Evolutionary conservation across 2,329 filamentous ascomycete species (phyloP), one percentile per base, ranked within the genome.

Genomic region (Colletotrichum sansevieriae): DNA sequence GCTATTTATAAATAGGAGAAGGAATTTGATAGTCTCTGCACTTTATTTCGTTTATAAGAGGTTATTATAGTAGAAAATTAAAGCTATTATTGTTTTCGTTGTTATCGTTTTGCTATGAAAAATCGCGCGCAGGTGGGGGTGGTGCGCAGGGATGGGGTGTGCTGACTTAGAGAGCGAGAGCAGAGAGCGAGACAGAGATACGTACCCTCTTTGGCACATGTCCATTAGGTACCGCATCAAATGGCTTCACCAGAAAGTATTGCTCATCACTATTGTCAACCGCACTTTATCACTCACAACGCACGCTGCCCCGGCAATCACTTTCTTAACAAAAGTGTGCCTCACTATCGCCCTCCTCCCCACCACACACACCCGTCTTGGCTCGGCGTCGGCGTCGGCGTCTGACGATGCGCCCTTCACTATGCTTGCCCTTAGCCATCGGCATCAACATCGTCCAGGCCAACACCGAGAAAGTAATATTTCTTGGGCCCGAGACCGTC

Each of bases 401-500:
- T 8, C 7, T 15, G 15, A 41, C 13, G 2, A 69, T 69, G 66
- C 66, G 56, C 4, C 37, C 9, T 25, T 22, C 35, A 18, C 20
- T 56, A 25, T 15, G 12, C 15, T 33, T 29, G 10, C 18, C 22
- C 22, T 35, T 70, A 44, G 67, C 57, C 33, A 52, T 44, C 18
- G 57, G 39, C 44, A 20, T 54, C 25, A 18, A 63, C 35, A 12
- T 70, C 25, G 56, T 18, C 13, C 35, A 39, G 15, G 94, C 92
- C 78, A 98, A 99, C 78, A 91, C 92, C 63, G 96, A 98, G 78
- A 99, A 99, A 81, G 85, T 88, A 73, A 93, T 98, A 75, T 98
- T 99, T 82, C 83, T 91, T 41, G 94, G 88, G 22, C 94, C 95
- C 11, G 76, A 82, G 37, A 79, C 84, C 37, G 78, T 88, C 74